Conservation (phyloP, 2,329 filamentous ascomycete species). For the Trichoderma semiorbis region DNA sequence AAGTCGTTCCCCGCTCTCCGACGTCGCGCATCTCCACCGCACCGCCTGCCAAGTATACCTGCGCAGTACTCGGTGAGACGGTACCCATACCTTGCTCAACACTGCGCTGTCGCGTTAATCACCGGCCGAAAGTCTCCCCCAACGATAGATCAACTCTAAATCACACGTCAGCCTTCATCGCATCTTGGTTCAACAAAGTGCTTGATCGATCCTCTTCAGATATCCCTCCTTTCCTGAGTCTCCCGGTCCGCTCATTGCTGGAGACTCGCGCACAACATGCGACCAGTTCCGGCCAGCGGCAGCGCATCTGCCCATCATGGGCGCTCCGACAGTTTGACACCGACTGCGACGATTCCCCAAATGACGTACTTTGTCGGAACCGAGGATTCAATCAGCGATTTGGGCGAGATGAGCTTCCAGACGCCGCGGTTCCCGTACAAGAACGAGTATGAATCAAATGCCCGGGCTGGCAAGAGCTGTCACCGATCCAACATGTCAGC, state of each 20-base stretch:
- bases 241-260: not conserved
- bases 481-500: constrained; percentile 15
- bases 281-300: constrained; percentile 20
- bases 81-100: constrained; percentile 2
- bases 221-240: not conserved
- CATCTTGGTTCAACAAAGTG: not conserved
- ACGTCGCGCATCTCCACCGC: not conserved
- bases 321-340: constrained; percentile 18
- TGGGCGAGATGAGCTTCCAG: constrained; percentile 19
- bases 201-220: not conserved
- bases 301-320: constrained; percentile 15
- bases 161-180: constrained; percentile 11
- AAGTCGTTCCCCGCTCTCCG: constrained; percentile 12
- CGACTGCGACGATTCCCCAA: constrained; percentile 23
- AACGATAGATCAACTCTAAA: not conserved
- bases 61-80: constrained; percentile 3
- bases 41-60: not conserved
- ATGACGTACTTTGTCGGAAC: constrained; percentile 37
- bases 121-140: constrained; percentile 1
- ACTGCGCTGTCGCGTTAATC: constrained; percentile 6
- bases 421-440: constrained; percentile 1
- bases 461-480: not conserved
- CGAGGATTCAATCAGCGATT: constrained; percentile 31
- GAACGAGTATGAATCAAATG: not conserved
- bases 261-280: constrained; percentile 19